Evolutionary conservation across 148 eudicot genomes (phyloP), one percentile per base, ranked within the genome.

Genomic region (Spergularia marina): DNA sequence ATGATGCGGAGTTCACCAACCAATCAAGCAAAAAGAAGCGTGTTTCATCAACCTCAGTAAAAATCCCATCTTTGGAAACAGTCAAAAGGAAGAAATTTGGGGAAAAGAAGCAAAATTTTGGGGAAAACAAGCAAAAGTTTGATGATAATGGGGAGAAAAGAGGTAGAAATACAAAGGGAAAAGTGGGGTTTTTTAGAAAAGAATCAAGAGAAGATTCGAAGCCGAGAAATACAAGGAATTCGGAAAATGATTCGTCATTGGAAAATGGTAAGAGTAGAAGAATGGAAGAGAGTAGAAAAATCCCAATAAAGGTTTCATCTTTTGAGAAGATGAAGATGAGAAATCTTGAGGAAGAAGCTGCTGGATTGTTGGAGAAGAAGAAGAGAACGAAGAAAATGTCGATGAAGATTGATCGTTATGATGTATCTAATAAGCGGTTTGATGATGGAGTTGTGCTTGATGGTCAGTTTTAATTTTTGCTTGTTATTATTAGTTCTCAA

Each of bases 371-470:
- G 53, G 81, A 75, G 30, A 70, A 66, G 68, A 82, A 80, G n/a
- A 88, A 81, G 80, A 85, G 83, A 53, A 70, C 60, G 53, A 85
- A 76, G 76, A 85, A 83, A 79, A 81, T 86, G 71, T 74, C 68
- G 11, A 85, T 90, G 49, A 80, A 87, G 56, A 77, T 88, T 68
- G 85, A 88, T 76, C 88, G 78, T 49, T 66, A 84, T 79, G 95
- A 90, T 60, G 25, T 71, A 16, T 83, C 91, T 8, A 85, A 85
- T 80, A 90, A 88, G 86, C 80, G 89, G 44, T 57, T 85, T 65
- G 89, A 90, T 79, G 95, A 90, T 82, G 75, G 72, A n/a, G 56
- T 70, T 68, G 58, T 78, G 76, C 74, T 76, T 65, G 57, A 68
- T 53, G 90, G 94, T 88, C 53, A 80, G 84, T 83, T 18, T 71